Base-by-base conservation (phyloP, 2,329 filamentous ascomycete genomes). In the Coniochaeta ligniaria region DNA sequence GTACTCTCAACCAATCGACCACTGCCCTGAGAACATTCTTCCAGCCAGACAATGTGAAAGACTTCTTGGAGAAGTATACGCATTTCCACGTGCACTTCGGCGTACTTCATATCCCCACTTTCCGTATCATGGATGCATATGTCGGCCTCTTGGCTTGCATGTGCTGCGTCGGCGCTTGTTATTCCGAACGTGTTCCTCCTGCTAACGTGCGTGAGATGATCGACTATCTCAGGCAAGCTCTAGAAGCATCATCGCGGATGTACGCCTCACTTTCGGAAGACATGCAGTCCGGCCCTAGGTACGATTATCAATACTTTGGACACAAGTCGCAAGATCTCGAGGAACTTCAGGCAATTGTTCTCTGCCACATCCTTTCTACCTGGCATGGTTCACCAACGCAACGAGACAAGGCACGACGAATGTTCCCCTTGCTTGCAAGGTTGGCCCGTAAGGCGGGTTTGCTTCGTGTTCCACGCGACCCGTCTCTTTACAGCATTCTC, bases 61-160 rank as follows among this genome's bases (percentile, higher is more conserved):
- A 87, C 69, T 90, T 90, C 70, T 80, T 91, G 71, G 82, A 87
- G 67, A 81, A 86, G 68, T 91, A 89, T 77, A 85, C 82, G 62
- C 86, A 90, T 72, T 91, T 87, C 72, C 86, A 91, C 71, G 81
- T 84, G 63, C 89, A 92, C 72, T 90, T 90, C 76, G 85, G 88
- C 22, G 80, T 90, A 65, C 80, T 92, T 59, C 88, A 92, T 69
- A 80, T 88, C 71, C 83, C 88, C 38, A 89, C 88, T 9, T 90
- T 92, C 73, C 82, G 85, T 68, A 82, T 89, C 59, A 78, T 82
- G 63, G 81, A 86, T 63, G 83, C 85, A 55, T 86, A 88, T 70
- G 84, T 86, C 62, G 86, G 87, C 64, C 79, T 92, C 63, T 76
- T 90, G 57, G 80, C 89, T 62, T 81, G 82, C 63, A 89, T 92